A percentile compares a stretch with the other conserved stretches of the same genome.
Conservation (phyloP, 495 filamentous ascomycete species). For the Aspergillus taichungensis region DNA sequence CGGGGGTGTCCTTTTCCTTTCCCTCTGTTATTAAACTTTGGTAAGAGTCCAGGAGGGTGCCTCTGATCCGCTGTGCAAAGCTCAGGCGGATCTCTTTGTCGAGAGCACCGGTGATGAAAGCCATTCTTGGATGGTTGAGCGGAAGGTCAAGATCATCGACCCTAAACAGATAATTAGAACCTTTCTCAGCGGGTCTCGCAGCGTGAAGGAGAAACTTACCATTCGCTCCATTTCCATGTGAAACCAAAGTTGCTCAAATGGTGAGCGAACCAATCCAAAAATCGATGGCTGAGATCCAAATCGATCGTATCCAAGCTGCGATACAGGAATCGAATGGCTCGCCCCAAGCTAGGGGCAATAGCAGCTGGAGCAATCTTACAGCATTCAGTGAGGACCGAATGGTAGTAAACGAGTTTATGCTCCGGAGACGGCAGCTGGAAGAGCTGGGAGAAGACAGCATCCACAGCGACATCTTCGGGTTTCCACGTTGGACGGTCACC, state of each 20-base stretch:
- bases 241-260: constrained; percentile 99
- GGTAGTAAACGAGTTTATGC: constrained; percentile 95
- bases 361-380: constrained; percentile 94
- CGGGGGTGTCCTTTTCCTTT: constrained; percentile 87
- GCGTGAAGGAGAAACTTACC: constrained; percentile 40
- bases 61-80: constrained; percentile 92
- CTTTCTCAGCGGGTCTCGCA: background rate
- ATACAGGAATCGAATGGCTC: constrained; percentile 90
- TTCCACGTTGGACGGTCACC: constrained; percentile 77
- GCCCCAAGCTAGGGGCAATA: constrained; percentile 88
- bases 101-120: constrained; percentile 80
- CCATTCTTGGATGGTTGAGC: constrained; percentile 74
- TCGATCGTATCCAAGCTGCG: constrained; percentile 72
- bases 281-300: constrained; percentile 75
- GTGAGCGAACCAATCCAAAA: constrained; percentile 96
- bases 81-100: constrained; percentile 97
- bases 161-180: constrained; percentile 28
- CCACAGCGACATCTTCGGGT: constrained; percentile 93
- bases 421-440: constrained; percentile 80
- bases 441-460: constrained; percentile 92
- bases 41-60: constrained; percentile 81
- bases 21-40: constrained; percentile 70
- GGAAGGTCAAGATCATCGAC: constrained; percentile 74
- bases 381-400: constrained; percentile 84
- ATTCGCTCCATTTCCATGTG: constrained; percentile 99